Evolutionary conservation across 208 protist genomes (phyloP).

Genomic region (Phytomonas sp.): DNA sequence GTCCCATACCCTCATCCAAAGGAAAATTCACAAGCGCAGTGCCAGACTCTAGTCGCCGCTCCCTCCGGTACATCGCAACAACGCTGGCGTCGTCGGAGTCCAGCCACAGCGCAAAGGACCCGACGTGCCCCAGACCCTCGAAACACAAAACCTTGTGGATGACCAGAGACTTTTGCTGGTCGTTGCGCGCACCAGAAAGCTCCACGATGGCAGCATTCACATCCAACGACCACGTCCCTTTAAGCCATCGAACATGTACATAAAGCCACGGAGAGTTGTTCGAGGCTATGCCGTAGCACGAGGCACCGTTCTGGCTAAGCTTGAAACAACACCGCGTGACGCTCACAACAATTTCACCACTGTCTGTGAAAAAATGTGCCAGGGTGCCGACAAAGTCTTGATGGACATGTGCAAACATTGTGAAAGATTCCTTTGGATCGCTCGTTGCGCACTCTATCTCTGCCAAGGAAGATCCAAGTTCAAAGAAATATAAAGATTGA

Average conservation of each 20-base stretch:
- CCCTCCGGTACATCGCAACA: slow-evolving; percentile 18
- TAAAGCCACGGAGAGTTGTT: slow-evolving; percentile 49
- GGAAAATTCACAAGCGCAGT: slow-evolving; percentile 49
- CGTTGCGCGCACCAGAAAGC: slow-evolving; percentile 44
- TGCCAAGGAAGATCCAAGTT: slow-evolving; percentile 5
- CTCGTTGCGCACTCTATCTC: slow-evolving; percentile 5
- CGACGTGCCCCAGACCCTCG: slow-evolving; percentile 54
- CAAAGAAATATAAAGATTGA: slow-evolving; percentile 22
- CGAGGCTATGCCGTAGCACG: slow-evolving; percentile 44
- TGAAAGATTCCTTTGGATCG: slow-evolving; percentile 40
- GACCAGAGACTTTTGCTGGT: slow-evolving; percentile 32
- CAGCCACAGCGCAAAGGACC: slow-evolving; percentile 49
- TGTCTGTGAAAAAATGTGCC: slow-evolving; percentile 28
- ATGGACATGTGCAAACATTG: slow-evolving; percentile 47
- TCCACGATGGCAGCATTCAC: slow-evolving; percentile 52
- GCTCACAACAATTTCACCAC: slow-evolving; percentile 27
- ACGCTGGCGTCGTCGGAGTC: slow-evolving; percentile 18
- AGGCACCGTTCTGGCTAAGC: slow-evolving; percentile 31
- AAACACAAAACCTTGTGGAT: slow-evolving; percentile 39
- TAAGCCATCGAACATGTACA: slow-evolving; percentile 53
- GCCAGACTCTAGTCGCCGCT: slow-evolving; percentile 12
- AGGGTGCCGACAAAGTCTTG: slow-evolving; percentile 56
- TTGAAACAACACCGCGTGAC: slow-evolving; percentile 18
- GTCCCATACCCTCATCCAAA: slow-evolving; percentile 77
- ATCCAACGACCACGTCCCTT: slow-evolving; percentile 47